These are phyloP conservation scores for Penicillium cataractarum DNA, from an alignment of 495 filamentous ascomycete genomes.

Conservation along the genomic window DNA sequence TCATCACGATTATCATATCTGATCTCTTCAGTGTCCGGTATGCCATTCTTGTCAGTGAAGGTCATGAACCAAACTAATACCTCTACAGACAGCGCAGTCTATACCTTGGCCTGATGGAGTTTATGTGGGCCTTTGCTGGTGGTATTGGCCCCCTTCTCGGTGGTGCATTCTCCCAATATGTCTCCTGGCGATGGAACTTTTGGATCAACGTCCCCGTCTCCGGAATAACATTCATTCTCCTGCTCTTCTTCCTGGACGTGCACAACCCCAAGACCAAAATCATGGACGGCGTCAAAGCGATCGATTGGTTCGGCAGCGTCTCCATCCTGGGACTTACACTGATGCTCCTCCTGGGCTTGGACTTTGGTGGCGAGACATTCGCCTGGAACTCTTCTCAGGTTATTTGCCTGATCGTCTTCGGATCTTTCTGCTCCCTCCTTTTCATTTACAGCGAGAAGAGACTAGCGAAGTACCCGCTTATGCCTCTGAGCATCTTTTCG, in stretches of 20 bases:
- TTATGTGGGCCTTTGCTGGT: slow-evolving; percentile 60
- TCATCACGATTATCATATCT: slow-evolving; percentile 58
- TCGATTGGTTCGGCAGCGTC: slow-evolving; percentile 76
- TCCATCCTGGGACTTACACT: slow-evolving; percentile 71
- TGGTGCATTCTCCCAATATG: slow-evolving; percentile 63
- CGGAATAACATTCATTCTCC: slow-evolving; percentile 55
- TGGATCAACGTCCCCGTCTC: slow-evolving; percentile 74
- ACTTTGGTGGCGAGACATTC: slow-evolving; percentile 72
- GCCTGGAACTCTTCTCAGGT: slow-evolving; percentile 77
- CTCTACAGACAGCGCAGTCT: slow-evolving; percentile 48
- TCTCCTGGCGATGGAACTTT: slow-evolving; percentile 71
- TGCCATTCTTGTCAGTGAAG: neutral
- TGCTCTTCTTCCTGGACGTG: slow-evolving; percentile 63
- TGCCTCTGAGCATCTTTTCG: slow-evolving; percentile 71
- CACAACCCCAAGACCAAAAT: slow-evolving; percentile 61
- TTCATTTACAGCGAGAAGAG: slow-evolving; percentile 73
- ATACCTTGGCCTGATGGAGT: slow-evolving; percentile 57
- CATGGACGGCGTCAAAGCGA: slow-evolving; percentile 67
- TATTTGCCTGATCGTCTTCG: slow-evolving; percentile 77
- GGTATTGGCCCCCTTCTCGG: slow-evolving; percentile 70
- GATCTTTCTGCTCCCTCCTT: slow-evolving; percentile 59
- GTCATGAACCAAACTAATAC: neutral
- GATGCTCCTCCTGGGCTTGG: slow-evolving; percentile 76
- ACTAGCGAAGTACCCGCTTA: slow-evolving; percentile 74
- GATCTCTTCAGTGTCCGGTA: slow-evolving; percentile 64